Evolutionary conservation across 2,329 filamentous ascomycete genomes (phyloP).

Genomic region (Aspergillus aculeatinus): DNA sequence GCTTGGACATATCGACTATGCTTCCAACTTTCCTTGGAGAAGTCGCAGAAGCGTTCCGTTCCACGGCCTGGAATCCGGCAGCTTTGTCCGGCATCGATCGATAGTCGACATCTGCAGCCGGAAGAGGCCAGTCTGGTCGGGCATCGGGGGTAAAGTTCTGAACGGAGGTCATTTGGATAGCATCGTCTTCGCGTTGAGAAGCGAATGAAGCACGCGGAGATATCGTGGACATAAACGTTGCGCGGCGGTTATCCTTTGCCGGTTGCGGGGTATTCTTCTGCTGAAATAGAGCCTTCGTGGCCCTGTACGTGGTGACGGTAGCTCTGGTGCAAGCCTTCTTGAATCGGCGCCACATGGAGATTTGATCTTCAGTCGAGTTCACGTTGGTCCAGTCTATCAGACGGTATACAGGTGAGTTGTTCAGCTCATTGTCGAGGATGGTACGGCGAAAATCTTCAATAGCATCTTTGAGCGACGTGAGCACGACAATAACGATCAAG

Average conservation of each 20-base stretch:
- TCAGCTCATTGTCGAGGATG: conserved; percentile 85
- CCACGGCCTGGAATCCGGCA: conserved; percentile 24
- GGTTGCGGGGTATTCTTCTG: conserved; percentile 43
- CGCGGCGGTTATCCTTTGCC: conserved; percentile 55
- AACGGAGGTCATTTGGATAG: conserved; percentile 95
- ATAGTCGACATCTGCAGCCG: conserved; percentile 30
- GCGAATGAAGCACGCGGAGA: conserved; percentile 57
- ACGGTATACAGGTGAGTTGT: conserved; percentile 92
- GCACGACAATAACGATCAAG: conserved; percentile 83
- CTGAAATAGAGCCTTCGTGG: conserved; percentile 50
- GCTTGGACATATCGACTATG: conserved; percentile 70
- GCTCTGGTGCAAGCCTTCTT: conserved; percentile 81
- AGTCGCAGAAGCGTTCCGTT: conserved; percentile 25
- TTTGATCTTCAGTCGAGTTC: conserved; percentile 82
- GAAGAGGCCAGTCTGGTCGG: conserved; percentile 44
- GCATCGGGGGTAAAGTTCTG: conserved; percentile 70
- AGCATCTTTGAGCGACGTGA: conserved; percentile 91
- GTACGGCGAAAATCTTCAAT: conserved; percentile 95
- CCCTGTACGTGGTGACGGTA: conserved; percentile 56
- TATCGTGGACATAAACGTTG: conserved; percentile 64
- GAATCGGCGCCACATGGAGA: conserved; percentile 80
- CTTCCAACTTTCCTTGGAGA: conserved; percentile 56
- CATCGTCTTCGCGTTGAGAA: conserved; percentile 53
- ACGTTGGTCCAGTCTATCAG: conserved; percentile 88
- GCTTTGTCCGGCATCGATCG: conserved; percentile 34